A percentile compares a stretch with the other conserved stretches of the same genome.
These are phyloP conservation scores for Prosopis cineraria DNA, from an alignment of 306 rosid genomes.

Conservation along the genomic window DNA sequence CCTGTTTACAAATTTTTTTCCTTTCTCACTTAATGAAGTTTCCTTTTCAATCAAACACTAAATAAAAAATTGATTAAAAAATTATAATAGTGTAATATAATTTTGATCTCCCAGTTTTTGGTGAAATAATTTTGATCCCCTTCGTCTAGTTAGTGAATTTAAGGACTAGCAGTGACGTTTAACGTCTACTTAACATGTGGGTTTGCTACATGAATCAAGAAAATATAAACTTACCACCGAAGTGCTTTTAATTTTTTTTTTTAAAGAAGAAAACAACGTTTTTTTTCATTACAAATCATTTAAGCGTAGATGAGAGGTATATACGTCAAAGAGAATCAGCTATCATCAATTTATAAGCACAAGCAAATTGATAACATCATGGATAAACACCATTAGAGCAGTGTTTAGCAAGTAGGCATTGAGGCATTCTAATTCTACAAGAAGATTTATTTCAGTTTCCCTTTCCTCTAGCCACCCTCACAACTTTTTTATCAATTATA, in stretches of 20 bases:
- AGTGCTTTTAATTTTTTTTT: background rate
- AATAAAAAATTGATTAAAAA: background rate
- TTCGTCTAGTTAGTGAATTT: background rate
- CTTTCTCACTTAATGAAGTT: background rate
- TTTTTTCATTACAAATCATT: background rate
- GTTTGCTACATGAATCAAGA: background rate
- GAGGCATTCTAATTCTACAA: background rate
- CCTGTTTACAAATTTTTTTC: background rate
- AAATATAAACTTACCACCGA: background rate
- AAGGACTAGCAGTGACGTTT: background rate
- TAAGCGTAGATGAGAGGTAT: background rate
- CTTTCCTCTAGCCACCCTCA: conserved; percentile 15
- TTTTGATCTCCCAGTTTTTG: background rate
- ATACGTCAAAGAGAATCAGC: background rate
- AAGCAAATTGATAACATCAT: background rate
- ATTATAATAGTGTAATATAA: background rate
- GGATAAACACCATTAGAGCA: background rate
- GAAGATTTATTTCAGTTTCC: background rate
- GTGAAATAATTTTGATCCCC: background rate
- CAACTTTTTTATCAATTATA: background rate
- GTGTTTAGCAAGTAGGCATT: background rate
- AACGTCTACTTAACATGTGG: background rate
- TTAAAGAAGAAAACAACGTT: background rate
- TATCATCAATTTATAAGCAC: conserved; percentile 3
- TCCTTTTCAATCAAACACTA: background rate